Base-by-base conservation (phyloP, 352 stramenopile genomes). In the Aphanomyces invadans region DNA sequence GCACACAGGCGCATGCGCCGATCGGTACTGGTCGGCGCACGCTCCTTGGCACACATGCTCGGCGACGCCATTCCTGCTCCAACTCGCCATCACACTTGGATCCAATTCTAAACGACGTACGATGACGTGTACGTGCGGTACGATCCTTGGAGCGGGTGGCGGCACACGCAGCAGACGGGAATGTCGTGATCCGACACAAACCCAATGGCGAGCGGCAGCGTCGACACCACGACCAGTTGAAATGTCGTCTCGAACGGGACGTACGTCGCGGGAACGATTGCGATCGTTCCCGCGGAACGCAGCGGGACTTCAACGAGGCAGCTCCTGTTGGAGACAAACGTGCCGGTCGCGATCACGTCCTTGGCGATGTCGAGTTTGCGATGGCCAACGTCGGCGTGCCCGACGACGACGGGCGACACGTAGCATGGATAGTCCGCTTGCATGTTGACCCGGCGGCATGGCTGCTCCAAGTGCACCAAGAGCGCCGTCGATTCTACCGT, bases 271-370 rank as follows among this genome's bases (percentile, higher is more conserved):
- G 80, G 79, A n/a, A 84, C 83, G 21, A 89, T 74, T 3, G 86
- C 78, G 55, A 82, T 87, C 4, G 78, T 64, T 21, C 31, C 55
- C 3, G 32, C 4, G 2, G 32, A 11, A 3, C 33, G 10, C 5
- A 17, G 21, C 31, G 11, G 65, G 7, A 79, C 66, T 33, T 88
- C 78, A 10, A 91, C 39, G 51, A 91, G 44, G 31, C 78, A 90
- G 57, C 84, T 91, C 39, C 84, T 82, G 71, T 87, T 93, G 31
- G 84, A 93, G 54, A 93, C 90, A 65, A 93, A 93, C 11, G 83
- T 93, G 33, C 85, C 85, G 3, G 78, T 92, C 49, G 83, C 78
- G 26, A 93, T 70, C 10, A 93, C 79, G 57, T 93, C 83, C 31
- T 83, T 73, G 10, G 73, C 82, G n/a, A 93, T 63, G 62, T 93